Percentiles rank a stretch among this genome's conserved stretches.
Conservation (phyloP, 768 basidiomycete genomes). For the Pleurotus tuber-regium region DNA sequence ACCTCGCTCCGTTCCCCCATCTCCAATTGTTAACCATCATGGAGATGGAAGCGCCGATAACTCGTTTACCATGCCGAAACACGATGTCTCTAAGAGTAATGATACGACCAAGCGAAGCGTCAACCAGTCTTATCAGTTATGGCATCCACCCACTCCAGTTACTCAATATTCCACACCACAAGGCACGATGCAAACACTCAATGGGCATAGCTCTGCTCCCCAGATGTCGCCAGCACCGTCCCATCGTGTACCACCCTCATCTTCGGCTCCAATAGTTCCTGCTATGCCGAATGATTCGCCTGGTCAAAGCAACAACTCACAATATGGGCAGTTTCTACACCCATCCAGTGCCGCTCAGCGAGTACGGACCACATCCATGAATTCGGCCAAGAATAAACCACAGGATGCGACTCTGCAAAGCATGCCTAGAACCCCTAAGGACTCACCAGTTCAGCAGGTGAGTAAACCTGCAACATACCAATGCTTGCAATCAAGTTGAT, state of each 20-base stretch:
- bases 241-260: not conserved
- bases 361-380: not conserved
- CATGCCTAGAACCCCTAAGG: not conserved
- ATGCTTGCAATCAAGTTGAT: too few relatives aligned
- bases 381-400: not conserved
- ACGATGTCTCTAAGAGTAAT: not conserved
- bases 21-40: not conserved
- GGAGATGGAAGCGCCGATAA: too few relatives aligned
- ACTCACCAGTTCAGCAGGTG: not conserved
- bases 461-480: too few relatives aligned
- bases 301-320: not conserved
- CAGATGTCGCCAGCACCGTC: not conserved
- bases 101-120: not conserved
- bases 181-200: not conserved
- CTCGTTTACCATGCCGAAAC: not conserved
- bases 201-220: not conserved
- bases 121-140: not conserved
- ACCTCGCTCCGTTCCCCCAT: not conserved
- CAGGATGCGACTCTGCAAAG: not conserved
- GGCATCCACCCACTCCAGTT: constrained; percentile 6
- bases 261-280: not conserved
- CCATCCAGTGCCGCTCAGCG: constrained; percentile 5
- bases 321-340: not conserved
- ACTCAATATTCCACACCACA: constrained; percentile 6
- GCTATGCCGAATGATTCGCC: not conserved